A percentile compares a stretch with the other conserved stretches of the same genome.
phyloP scores from a whole-genome alignment of 2,329 filamentous ascomycete genomes.

The Mycogone perniciosa region DNA sequence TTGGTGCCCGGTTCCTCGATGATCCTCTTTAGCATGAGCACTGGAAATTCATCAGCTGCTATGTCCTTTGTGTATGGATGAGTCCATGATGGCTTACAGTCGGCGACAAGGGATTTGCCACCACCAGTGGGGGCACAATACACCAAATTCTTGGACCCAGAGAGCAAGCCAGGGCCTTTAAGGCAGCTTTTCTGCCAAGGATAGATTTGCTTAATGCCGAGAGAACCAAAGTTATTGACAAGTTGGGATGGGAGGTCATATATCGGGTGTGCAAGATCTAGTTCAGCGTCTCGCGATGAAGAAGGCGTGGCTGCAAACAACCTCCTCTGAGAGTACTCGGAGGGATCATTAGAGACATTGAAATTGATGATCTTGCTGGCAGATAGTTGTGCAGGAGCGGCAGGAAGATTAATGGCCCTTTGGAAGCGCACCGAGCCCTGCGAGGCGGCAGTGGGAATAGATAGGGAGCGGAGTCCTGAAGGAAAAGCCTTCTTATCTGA shows the following conservation, averaged over 20 bases:
- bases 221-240: conserved; percentile 55
- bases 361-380: conserved; percentile 41
- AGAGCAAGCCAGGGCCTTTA: conserved; percentile 57
- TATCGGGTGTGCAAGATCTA: conserved; percentile 55
- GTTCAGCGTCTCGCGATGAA: conserved; percentile 43
- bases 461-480: background rate
- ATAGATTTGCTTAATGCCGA: conserved; percentile 69
- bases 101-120: conserved; percentile 69
- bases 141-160: conserved; percentile 63
- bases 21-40: conserved; percentile 66
- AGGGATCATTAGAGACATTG: conserved; percentile 23
- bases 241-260: conserved; percentile 58
- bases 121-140: conserved; percentile 75
- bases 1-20: conserved; percentile 59
- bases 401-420: conserved; percentile 27
- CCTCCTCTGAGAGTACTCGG: conserved; percentile 53
- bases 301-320: conserved; percentile 48
- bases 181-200: conserved; percentile 75
- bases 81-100: conserved; percentile 31
- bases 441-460: conserved; percentile 4
- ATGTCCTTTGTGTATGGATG: background rate
- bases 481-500: background rate
- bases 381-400: conserved; percentile 23
- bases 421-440: conserved; percentile 25
- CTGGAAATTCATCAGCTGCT: conserved; percentile 25